phyloP scores from a whole-genome alignment of 257 asterid genomes.

The Cruciata laevipes region DNA sequence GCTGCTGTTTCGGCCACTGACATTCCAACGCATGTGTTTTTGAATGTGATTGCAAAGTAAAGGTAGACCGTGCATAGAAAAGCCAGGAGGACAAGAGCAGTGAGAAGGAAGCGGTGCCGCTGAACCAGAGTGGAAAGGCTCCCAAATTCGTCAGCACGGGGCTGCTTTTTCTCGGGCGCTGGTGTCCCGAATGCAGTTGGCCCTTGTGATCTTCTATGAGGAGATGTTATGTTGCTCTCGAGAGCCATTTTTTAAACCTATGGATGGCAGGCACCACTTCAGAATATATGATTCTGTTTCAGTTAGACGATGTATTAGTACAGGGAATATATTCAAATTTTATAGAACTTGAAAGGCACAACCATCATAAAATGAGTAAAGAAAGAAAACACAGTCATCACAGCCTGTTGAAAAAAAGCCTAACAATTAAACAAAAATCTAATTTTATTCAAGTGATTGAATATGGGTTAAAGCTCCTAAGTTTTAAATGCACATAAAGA shows the following conservation, averaged over 20 bases:
- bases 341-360: not conserved
- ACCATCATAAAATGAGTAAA: not conserved
- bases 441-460: not conserved
- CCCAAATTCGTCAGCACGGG: slow-evolving; percentile 33
- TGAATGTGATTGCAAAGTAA: slow-evolving; percentile 45
- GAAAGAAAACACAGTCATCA: too few relatives aligned
- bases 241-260: slow-evolving; percentile 25
- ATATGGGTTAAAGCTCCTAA: not conserved
- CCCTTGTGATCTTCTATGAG: slow-evolving; percentile 42
- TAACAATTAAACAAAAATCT: not conserved
- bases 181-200: slow-evolving; percentile 30
- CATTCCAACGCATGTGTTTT: slow-evolving; percentile 29
- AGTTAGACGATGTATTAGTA: slow-evolving; percentile 7
- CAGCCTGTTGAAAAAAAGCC: not conserved
- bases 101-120: slow-evolving; percentile 46
- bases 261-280: slow-evolving; percentile 3
- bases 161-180: slow-evolving; percentile 20
- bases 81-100: slow-evolving; percentile 36
- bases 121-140: slow-evolving; percentile 29
- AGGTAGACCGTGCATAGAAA: slow-evolving; percentile 49
- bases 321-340: not conserved
- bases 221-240: slow-evolving; percentile 36
- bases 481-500: not conserved
- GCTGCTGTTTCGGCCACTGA: slow-evolving; percentile 31
- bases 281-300: slow-evolving; percentile 15